A percentile compares a stretch with the other conserved stretches of the same genome.
These are phyloP conservation scores for Xerocomellus dryophilus DNA, from an alignment of 768 basidiomycete species.

Conservation along the genomic window DNA sequence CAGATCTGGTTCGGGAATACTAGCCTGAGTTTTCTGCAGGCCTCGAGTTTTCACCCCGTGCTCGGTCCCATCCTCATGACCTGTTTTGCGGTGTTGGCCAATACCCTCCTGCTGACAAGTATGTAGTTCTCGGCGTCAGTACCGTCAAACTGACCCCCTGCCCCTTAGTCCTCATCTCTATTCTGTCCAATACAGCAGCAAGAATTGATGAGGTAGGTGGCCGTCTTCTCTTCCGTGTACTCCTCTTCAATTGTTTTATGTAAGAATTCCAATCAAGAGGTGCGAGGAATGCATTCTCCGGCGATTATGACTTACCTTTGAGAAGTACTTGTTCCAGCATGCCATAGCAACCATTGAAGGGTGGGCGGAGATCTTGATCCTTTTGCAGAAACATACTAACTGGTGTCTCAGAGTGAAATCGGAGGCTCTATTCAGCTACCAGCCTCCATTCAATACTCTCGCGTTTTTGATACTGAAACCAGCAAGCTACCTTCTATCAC, in stretches of 20 bases:
- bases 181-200: slow-evolving; percentile 87
- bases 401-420: slow-evolving; percentile 64
- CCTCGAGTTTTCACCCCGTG: slow-evolving; percentile 60
- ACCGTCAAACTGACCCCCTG: slow-evolving; percentile 1
- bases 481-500: slow-evolving; percentile 68
- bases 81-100: slow-evolving; percentile 71
- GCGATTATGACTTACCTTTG: slow-evolving; percentile 15
- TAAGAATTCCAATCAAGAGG: slow-evolving; percentile 62
- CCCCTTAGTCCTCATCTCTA: slow-evolving; percentile 67
- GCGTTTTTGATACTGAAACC: slow-evolving; percentile 82
- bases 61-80: slow-evolving; percentile 82
- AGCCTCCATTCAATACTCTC: slow-evolving; percentile 83
- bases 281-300: slow-evolving; percentile 16
- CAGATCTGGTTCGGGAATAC: slow-evolving; percentile 87
- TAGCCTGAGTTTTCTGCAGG: slow-evolving; percentile 55
- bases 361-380: slow-evolving; percentile 34
- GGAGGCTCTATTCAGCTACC: slow-evolving; percentile 88
- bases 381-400: slow-evolving; percentile 4
- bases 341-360: slow-evolving; percentile 87
- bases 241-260: neutral
- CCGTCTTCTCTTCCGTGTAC: neutral
- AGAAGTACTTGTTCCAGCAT: slow-evolving; percentile 81
- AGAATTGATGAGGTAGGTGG: slow-evolving; percentile 58
- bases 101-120: slow-evolving; percentile 81
- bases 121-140: slow-evolving; percentile 24